Evolutionary conservation across 768 basidiomycete species (phyloP).

Genomic region (Tricholoma saponaceum): DNA sequence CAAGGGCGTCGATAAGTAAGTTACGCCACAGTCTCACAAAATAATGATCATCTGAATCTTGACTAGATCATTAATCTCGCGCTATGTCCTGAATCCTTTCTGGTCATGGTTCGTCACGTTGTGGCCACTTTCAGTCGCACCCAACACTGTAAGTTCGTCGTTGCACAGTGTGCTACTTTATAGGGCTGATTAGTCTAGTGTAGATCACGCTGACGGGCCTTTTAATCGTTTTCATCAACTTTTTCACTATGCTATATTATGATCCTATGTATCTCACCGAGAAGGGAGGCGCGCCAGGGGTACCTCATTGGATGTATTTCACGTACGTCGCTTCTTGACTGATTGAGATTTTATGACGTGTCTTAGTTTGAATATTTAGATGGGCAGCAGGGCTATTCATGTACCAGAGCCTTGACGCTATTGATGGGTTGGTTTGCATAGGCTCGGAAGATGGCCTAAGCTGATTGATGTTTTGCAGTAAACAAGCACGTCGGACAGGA

Average conservation of each 20-base stretch:
- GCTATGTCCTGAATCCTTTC: slow-evolving; percentile 76
- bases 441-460: slow-evolving; percentile 2
- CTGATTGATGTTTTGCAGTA: slow-evolving; percentile 40
- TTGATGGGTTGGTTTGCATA: slow-evolving; percentile 67
- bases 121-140: slow-evolving; percentile 82
- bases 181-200: background rate
- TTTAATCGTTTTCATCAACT: slow-evolving; percentile 76
- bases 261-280: slow-evolving; percentile 76
- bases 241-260: slow-evolving; percentile 76
- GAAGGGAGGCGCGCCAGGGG: slow-evolving; percentile 54
- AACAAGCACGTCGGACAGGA: slow-evolving; percentile 92
- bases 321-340: slow-evolving; percentile 48
- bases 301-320: slow-evolving; percentile 87
- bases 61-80: slow-evolving; percentile 68
- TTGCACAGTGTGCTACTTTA: background rate
- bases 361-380: slow-evolving; percentile 30
- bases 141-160: slow-evolving; percentile 69
- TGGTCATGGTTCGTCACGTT: slow-evolving; percentile 92
- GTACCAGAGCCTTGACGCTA: slow-evolving; percentile 88
- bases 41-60: slow-evolving; percentile 1
- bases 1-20: slow-evolving; percentile 78
- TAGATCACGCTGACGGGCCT: slow-evolving; percentile 92
- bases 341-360: background rate
- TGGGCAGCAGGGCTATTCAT: slow-evolving; percentile 88
- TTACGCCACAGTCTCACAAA: background rate